Evolutionary conservation across 768 basidiomycete genomes (phyloP), one percentile per base, ranked within the genome.

Genomic region (Tylopilus plumbeoviolaceoides): DNA sequence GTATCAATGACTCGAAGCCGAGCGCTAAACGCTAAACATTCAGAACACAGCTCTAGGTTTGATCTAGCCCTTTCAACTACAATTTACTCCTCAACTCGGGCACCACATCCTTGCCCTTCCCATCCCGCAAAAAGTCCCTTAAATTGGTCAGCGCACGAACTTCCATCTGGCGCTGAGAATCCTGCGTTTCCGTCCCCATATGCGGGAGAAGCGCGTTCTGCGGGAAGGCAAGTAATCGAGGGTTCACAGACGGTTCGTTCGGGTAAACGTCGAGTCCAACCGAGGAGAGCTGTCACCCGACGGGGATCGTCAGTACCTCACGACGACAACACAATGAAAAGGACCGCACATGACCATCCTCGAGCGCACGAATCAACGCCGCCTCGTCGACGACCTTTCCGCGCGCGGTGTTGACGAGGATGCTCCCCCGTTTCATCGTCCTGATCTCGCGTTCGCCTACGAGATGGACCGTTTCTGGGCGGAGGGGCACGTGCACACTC

Each of bases 351-450:
- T 95, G 92, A 8, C 91, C 92, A 59, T 87, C 86, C 64, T 91
- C 84, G 43, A 98, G 68, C 17, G 93, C 92, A 27, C 78, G 78
- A 55, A 95, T 89, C 73, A 95, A 74, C 1, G 91, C 95, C 8
- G 78, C 82, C 69, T 95, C 91, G 57, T 95, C 90, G 23, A 95
- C 79, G 27, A 97, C 83, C 62, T 87, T 91, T 6, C 95, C 95
- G 8, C 93, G 73, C 20, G 91, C 91, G 4, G 91, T 93, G 67
- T 95, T 95, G 55, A 93, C 80, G 61, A 95, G 79, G 47, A 91
- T 79, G 4, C 83, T 78, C 5, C 89, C 88, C 28, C 78, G 82
- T 72, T 89, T 94, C 75, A 95, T 75, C 59, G 77, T 73, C 47
- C 85, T 74, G 53, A 95, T 91, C 77, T 82, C 81, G 60, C 77